Evolutionary conservation across 257 asterid genomes (phyloP), one percentile per base, ranked within the genome.

Genomic region (Prunella vulgaris): DNA sequence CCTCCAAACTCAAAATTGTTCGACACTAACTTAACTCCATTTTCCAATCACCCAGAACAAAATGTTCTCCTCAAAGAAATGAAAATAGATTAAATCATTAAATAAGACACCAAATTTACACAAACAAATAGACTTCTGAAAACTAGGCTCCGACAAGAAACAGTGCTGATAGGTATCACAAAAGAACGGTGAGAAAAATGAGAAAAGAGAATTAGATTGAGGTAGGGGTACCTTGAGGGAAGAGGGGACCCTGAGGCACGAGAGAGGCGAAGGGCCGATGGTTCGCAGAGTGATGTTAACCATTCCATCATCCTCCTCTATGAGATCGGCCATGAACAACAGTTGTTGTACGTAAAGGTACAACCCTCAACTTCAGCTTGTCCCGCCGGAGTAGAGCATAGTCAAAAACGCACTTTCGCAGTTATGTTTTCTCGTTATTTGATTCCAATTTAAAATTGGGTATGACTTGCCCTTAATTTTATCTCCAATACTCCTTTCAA

Each of bases 241-340:
- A 74, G 97, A 85, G 28, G 97, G 86, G 60, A 92, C 82, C 66
- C 63, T 53, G 42, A 92, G 86, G 76, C 91, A 89, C 82, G 84
- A 82, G 21, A 89, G 87, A 71, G 93, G 91, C 60, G 82, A 80
- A 68, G 98, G 98, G 10, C 98, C 98, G 66, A 92, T 84, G 32
- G 86, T 75, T 17, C 84, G 91, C 64, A 92, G 80, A 53, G 63
- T 78, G 33, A 92, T 89, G 73, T 79, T 80, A 15, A 87, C 96
- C 78, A 72, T 81, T 60, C 52, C 75, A 60, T 48, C 53, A 30
- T 72, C 77, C 48, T 68, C 85, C 74, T 74, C 71, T 63, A 73
- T 72, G 62, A 61, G 78, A 78, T 80, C 80, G 42, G 74, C 74
- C 84, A 79, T 83, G 20, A 12, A 44, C 58, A 14, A 37, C 51